Base-by-base conservation (phyloP, 2,329 filamentous ascomycete genomes). In the Colletotrichum sidae region DNA sequence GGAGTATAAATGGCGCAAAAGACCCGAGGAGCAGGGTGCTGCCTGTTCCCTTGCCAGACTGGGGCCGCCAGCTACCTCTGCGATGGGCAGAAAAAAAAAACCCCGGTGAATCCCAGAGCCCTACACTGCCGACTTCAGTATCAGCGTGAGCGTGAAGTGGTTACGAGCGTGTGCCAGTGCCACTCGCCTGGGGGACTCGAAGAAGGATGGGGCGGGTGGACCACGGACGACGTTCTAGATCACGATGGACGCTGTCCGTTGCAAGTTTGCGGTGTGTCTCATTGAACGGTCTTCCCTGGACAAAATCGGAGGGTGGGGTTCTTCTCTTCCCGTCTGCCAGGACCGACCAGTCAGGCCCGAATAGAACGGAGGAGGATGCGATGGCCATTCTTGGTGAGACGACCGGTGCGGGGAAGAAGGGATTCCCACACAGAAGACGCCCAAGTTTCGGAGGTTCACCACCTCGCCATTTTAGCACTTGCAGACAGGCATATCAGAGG, bases 241-340 rank as follows among this genome's bases (percentile, higher is more conserved):
- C 60, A 37, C 54, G 25, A 64, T 64, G 42, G 49, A 58, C 53
- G 60, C 47, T n/a, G 17, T 60, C 49, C 46, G 49, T 39, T 54
- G 53, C 53, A 50, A 65, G 53, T 67, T 64, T 67, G 55, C 60
- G 60, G 64, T 67, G 64, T 55, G 60, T 47, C n/a, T 9, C 10
- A 25, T 52, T 15, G 58, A 65, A 52, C 52, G 58, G 37, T 56
- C 45, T 65, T 55, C 58, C 58, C 57, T 61, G 61, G n/a, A 51
- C 35, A 53, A 12, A 39, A 41, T 13, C 38, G 25, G 45, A 39
- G 55, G 37, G 35, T 41, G 35, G 44, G 38, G 45, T 25, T 10
- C n/a, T 9, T 13, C 38, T 10, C 13, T 13, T 9, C 38, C 9
- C 38, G 38, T 41, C 41, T 44, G 41, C 15, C 13, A 44, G 42